These are phyloP conservation scores for Pterulicium gracile DNA, from an alignment of 1,284 basidiomycete genomes.

Conservation along the genomic window DNA sequence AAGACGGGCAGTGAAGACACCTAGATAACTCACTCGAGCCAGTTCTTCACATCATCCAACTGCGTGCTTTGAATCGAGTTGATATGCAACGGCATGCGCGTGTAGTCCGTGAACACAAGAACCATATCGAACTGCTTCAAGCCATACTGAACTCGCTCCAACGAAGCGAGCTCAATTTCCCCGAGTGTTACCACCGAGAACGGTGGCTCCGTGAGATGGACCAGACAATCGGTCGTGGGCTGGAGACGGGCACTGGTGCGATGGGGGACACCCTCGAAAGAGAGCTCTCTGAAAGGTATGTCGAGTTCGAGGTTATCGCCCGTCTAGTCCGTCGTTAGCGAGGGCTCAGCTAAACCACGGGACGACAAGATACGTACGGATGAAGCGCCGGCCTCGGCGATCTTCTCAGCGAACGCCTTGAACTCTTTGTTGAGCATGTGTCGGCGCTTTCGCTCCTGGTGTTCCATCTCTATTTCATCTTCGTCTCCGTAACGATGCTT, in stretches of 20 bases:
- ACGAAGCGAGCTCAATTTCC: slow-evolving; percentile 93
- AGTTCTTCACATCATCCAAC: slow-evolving; percentile 94
- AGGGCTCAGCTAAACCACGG: slow-evolving; percentile 13
- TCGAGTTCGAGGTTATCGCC: slow-evolving; percentile 89
- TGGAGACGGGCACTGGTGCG: slow-evolving; percentile 91
- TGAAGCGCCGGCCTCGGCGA: slow-evolving; percentile 69
- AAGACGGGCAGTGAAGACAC: slow-evolving; percentile 21
- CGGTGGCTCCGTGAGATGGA: slow-evolving; percentile 91
- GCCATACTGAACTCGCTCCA: slow-evolving; percentile 96
- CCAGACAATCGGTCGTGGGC: slow-evolving; percentile 94
- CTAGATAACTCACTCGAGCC: slow-evolving; percentile 96
- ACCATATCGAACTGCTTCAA: slow-evolving; percentile 97
- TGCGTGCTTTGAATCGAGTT: slow-evolving; percentile 90
- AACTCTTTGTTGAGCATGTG: slow-evolving; percentile 93
- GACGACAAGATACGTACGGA: slow-evolving; percentile 35
- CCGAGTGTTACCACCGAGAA: slow-evolving; percentile 92
- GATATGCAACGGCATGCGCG: slow-evolving; percentile 84
- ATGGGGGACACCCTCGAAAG: slow-evolving; percentile 96
- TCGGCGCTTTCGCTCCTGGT: slow-evolving; percentile 87
- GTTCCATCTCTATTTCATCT: slow-evolving; percentile 98
- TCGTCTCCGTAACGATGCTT: slow-evolving; percentile 97
- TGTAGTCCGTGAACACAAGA: slow-evolving; percentile 95
- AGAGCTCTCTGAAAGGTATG: slow-evolving; percentile 94
- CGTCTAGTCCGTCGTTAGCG: too few relatives aligned
- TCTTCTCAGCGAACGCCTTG: slow-evolving; percentile 87